Base-by-base conservation (phyloP, 2,329 filamentous ascomycete genomes). In the Ceratocystis alfenasii region DNA sequence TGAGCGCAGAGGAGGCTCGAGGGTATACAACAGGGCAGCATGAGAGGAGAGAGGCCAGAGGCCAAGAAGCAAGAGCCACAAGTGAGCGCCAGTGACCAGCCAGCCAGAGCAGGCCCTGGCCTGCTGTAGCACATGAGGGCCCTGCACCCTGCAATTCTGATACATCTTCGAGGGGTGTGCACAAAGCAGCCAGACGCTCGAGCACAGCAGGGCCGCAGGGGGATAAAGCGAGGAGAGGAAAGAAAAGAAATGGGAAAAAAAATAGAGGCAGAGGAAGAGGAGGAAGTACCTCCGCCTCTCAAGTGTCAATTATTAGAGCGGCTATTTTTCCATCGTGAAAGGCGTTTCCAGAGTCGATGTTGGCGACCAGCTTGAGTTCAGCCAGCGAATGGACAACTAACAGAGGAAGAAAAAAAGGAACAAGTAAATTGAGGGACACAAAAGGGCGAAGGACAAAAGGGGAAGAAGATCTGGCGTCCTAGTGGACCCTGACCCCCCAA, bases 91-190 rank as follows among this genome's bases (percentile, higher is more conserved):
- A 20, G 28, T 10, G 12, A 57, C 53, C 53, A n/a, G 33, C 33
- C 33, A 50, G 46, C 17, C 17, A n/a, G 20, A n/a, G 15, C 6
- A 36, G 28, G 17, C 12, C 53, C 53, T 57, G 28, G 25, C 25
- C 53, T 57, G 53, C 33, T 57, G 53, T 57, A 57, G 53, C 28
- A 57, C 28, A 17, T 57, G 53, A 36, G 25, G 25, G 25, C 53
- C 53, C 33, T 57, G 53, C 25, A 57, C 53, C 53, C 53, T 57
- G 53, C 28, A 57, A 57, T 33, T 33, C 53, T 57, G 53, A 57
- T 57, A 57, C 53, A 57, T 10, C 48, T 53, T 53, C 25, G 10
- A 28, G 53, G 53, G 53, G 25, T 57, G 53, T 57, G 53, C 53
- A 57, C 53, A 57, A 57, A 57, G 53, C 53, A 57, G 10, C 53